A percentile compares a stretch with the other conserved stretches of the same genome.
Conservation (phyloP, 306 rosid species). For the Castanospermum australe region DNA sequence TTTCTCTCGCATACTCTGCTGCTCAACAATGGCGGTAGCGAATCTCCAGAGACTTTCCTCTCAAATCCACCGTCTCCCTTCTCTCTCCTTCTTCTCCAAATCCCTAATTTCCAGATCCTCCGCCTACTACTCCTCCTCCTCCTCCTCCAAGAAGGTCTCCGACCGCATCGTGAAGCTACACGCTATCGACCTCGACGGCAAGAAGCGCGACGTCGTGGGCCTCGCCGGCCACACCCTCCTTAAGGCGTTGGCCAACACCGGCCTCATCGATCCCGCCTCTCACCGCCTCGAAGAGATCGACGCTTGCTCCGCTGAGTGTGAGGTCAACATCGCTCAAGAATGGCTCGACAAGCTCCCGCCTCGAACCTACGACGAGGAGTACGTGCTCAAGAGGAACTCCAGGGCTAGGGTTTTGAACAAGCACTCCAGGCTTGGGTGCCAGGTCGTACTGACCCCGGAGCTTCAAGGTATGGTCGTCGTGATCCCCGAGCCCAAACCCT, state of each 20-base stretch:
- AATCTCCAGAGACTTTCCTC: slow-evolving; percentile 55
- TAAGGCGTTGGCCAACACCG: slow-evolving; percentile 64
- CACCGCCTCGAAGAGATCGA: slow-evolving; percentile 93
- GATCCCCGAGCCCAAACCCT: slow-evolving; percentile 83
- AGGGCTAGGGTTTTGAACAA: slow-evolving; percentile 71
- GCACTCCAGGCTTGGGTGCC: slow-evolving; percentile 91
- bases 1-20: neutral
- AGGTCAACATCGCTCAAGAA: slow-evolving; percentile 89
- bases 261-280: slow-evolving; percentile 82
- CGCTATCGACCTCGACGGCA: slow-evolving; percentile 75
- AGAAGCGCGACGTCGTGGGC: slow-evolving; percentile 71
- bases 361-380: slow-evolving; percentile 83
- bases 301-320: slow-evolving; percentile 92
- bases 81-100: slow-evolving; percentile 56
- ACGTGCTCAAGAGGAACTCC: slow-evolving; percentile 58
- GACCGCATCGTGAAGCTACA: slow-evolving; percentile 80
- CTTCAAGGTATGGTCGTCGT: slow-evolving; percentile 98
- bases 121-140: slow-evolving; percentile 33
- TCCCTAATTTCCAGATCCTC: slow-evolving; percentile 56
- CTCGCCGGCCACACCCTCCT: slow-evolving; percentile 85
- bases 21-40: slow-evolving; percentile 59
- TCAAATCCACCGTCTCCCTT: slow-evolving; percentile 55
- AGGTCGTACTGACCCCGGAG: slow-evolving; percentile 70
- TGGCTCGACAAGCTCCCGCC: slow-evolving; percentile 91
- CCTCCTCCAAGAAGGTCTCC: slow-evolving; percentile 56